These are phyloP conservation scores for Neurospora sp. DNA, from an alignment of 495 filamentous ascomycete genomes.

Conservation along the genomic window DNA sequence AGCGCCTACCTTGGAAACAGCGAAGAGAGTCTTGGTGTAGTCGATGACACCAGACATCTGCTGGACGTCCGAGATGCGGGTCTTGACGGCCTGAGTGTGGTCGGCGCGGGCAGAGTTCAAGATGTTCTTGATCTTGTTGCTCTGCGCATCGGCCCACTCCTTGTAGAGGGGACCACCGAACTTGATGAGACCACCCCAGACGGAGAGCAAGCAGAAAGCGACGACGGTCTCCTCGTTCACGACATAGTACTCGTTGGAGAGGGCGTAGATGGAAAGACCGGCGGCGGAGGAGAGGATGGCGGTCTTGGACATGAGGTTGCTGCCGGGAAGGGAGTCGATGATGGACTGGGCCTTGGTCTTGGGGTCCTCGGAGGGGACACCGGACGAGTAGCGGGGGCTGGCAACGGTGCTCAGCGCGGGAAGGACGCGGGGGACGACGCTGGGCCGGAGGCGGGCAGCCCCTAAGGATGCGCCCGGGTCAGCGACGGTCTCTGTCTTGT, in stretches of 20 bases:
- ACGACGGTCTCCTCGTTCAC: conserved; percentile 97
- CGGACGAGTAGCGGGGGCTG: conserved; percentile 58
- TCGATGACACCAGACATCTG: conserved; percentile 90
- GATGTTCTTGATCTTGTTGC: conserved; percentile 81
- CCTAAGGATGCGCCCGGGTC: conserved; percentile 38
- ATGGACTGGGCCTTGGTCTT: conserved; percentile 93
- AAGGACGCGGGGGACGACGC: conserved; percentile 54
- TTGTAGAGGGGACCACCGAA: conserved; percentile 86
- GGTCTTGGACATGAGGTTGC: conserved; percentile 81
- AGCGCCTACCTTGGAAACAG: conserved; percentile 80
- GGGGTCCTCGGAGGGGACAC: conserved; percentile 71
- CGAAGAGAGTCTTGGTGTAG: conserved; percentile 91
- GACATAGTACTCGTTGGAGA: conserved; percentile 99
- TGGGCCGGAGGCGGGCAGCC: conserved; percentile 78
- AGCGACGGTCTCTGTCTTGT: neutral
- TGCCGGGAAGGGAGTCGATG: conserved; percentile 79
- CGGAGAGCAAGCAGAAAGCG: conserved; percentile 74
- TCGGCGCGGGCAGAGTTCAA: conserved; percentile 86
- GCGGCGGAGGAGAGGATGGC: conserved; percentile 90
- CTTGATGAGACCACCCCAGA: conserved; percentile 82
- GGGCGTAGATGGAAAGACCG: conserved; percentile 83
- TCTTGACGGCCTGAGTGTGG: conserved; percentile 90
- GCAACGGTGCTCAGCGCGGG: conserved; percentile 59
- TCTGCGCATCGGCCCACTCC: conserved; percentile 82
- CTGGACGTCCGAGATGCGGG: conserved; percentile 83